These are phyloP conservation scores for Ustanciosporium gigantosporum DNA, from an alignment of 1,284 basidiomycete genomes.

Conservation along the genomic window DNA sequence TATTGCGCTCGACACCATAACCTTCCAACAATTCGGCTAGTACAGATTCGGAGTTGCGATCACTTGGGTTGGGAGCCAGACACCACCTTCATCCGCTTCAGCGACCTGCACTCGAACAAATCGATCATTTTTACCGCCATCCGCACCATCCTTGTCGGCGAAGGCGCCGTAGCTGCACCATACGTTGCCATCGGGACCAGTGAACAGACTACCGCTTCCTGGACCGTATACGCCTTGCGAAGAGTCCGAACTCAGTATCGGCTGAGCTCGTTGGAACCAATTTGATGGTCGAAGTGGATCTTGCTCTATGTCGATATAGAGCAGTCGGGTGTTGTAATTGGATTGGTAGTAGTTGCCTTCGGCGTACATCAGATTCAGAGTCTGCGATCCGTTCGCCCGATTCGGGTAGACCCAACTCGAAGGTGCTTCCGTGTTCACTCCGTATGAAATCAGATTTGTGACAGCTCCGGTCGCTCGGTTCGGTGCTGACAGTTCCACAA, in stretches of 20 bases:
- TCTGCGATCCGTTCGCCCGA: constrained; percentile 9
- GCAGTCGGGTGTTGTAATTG: constrained; percentile 31
- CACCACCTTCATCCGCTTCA: constrained; percentile 18
- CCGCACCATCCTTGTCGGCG: constrained; percentile 11
- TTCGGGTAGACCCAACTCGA: constrained; percentile 27
- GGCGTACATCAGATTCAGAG: constrained; percentile 34
- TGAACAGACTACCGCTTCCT: constrained; percentile 20
- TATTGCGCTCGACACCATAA: too few relatives aligned
- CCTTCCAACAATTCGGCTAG: too few relatives aligned
- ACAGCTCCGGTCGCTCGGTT: constrained; percentile 8
- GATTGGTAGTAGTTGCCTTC: constrained; percentile 31
- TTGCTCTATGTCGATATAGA: constrained; percentile 15
- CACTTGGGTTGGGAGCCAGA: constrained; percentile 29
- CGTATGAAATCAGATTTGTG: constrained; percentile 21
- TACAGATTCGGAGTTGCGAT: constrained; percentile 6
- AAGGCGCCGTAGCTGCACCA: constrained; percentile 35
- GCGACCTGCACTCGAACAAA: constrained; percentile 30
- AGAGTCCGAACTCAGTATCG: constrained; percentile 17
- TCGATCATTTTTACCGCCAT: constrained; percentile 21
- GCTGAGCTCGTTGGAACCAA: constrained; percentile 20
- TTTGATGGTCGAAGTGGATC: constrained; percentile 15
- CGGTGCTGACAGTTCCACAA: constrained; percentile 24
- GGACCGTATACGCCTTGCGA: constrained; percentile 26
- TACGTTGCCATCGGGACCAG: constrained; percentile 11
- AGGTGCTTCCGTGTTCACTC: constrained; percentile 32